These are phyloP conservation scores for Ocimum tenuiflorum DNA, from an alignment of 257 asterid species.

Conservation along the genomic window DNA sequence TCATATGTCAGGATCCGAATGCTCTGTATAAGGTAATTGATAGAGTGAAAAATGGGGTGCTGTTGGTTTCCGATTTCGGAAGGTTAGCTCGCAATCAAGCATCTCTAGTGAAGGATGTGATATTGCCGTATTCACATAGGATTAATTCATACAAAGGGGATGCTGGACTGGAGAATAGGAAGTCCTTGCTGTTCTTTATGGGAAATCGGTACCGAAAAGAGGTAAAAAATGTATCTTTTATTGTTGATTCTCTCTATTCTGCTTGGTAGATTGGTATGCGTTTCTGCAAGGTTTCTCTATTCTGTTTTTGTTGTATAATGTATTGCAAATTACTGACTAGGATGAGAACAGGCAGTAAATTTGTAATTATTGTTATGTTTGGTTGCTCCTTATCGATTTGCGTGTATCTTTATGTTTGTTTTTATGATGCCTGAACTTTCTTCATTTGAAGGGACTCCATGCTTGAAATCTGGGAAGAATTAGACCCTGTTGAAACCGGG, in stretches of 20 bases:
- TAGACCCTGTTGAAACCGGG: no score
- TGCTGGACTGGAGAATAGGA: constrained; percentile 61
- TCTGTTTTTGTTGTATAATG: not conserved
- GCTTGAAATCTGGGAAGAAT: no score
- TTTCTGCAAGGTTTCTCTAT: constrained; percentile 7
- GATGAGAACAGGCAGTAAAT: not conserved
- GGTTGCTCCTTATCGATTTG: not conserved
- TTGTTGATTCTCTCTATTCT: not conserved
- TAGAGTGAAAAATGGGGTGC: constrained; percentile 78
- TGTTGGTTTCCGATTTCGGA: constrained; percentile 96
- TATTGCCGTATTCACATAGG: constrained; percentile 82
- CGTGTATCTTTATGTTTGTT: no score
- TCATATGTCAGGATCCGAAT: constrained; percentile 97
- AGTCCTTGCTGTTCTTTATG: constrained; percentile 86
- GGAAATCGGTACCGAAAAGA: constrained; percentile 92
- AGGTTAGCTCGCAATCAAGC: constrained; percentile 75
- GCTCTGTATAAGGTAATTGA: constrained; percentile 82
- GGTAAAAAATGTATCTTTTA: constrained; percentile 38
- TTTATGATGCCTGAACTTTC: not conserved
- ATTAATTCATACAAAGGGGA: constrained; percentile 78
- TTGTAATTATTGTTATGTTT: not conserved
- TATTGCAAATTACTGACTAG: not conserved
- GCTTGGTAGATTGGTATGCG: not conserved
- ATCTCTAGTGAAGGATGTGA: constrained; percentile 88
- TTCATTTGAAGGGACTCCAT: not conserved